Conservation (phyloP, 2,329 filamentous ascomycete genomes). For the Claviceps pazoutovae region DNA sequence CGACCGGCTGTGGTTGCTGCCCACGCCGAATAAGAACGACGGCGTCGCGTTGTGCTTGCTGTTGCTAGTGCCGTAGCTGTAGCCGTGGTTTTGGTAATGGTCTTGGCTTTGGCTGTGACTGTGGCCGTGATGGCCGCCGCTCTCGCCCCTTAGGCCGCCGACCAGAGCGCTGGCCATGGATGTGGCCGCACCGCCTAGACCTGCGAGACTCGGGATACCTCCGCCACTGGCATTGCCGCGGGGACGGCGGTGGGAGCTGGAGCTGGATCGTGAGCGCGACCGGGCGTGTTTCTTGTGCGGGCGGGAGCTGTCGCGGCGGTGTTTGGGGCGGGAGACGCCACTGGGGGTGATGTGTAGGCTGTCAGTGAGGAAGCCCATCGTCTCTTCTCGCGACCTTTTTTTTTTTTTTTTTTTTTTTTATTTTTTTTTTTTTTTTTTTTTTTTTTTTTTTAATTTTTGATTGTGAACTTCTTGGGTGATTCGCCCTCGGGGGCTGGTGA, state of each 20-base stretch:
- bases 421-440: background rate
- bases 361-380: slow-evolving; percentile 23
- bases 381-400: background rate
- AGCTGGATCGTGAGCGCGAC: slow-evolving; percentile 25
- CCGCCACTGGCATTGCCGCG: slow-evolving; percentile 10
- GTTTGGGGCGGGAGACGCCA: slow-evolving; percentile 14
- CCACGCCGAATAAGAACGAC: slow-evolving; percentile 33
- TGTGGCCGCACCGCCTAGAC: background rate
- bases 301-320: slow-evolving; percentile 15
- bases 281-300: slow-evolving; percentile 20
- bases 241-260: slow-evolving; percentile 17
- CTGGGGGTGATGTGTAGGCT: slow-evolving; percentile 10
- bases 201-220: background rate
- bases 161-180: slow-evolving; percentile 21
- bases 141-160: slow-evolving; percentile 14
- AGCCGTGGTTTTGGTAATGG: background rate
- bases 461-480: background rate
- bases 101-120: slow-evolving; percentile 11
- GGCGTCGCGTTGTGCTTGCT: slow-evolving; percentile 27
- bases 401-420: background rate
- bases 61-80: slow-evolving; percentile 14
- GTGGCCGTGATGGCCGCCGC: background rate
- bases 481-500: no score
- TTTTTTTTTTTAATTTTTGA: no score
- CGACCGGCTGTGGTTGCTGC: slow-evolving; percentile 26